These are phyloP conservation scores for Schwanniomyces sp. DNA, from an alignment of 805 yeast species.

Conservation along the genomic window DNA sequence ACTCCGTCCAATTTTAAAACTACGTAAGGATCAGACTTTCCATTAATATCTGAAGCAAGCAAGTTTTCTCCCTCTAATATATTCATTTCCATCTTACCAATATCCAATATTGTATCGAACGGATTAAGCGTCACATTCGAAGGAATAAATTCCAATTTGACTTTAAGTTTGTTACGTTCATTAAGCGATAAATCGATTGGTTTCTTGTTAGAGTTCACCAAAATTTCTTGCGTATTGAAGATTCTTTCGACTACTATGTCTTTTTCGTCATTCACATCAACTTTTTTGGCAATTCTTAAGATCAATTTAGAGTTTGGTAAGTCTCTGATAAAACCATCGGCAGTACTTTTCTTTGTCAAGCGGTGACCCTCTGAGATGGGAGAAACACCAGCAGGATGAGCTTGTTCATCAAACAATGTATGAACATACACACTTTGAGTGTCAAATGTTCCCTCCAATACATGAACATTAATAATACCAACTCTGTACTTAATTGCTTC, in stretches of 20 bases:
- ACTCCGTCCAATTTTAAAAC: slow-evolving; percentile 53
- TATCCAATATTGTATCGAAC: slow-evolving; percentile 64
- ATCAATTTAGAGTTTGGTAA: slow-evolving; percentile 57
- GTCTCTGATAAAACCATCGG: slow-evolving; percentile 69
- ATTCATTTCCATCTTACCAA: slow-evolving; percentile 60
- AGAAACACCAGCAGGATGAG: slow-evolving; percentile 57
- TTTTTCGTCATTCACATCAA: slow-evolving; percentile 44
- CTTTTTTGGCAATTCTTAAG: slow-evolving; percentile 57
- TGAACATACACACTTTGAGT: slow-evolving; percentile 55
- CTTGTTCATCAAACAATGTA: slow-evolving; percentile 62
- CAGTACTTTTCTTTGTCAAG: slow-evolving; percentile 46
- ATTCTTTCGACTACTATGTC: slow-evolving; percentile 53
- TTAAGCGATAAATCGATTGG: slow-evolving; percentile 49
- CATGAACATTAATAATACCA: slow-evolving; percentile 60
- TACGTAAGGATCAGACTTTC: slow-evolving; percentile 74
- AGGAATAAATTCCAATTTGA: slow-evolving; percentile 64
- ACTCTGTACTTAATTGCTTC: slow-evolving; percentile 56
- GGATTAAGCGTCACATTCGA: slow-evolving; percentile 52
- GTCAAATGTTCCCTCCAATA: slow-evolving; percentile 49
- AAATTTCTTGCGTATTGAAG: slow-evolving; percentile 53
- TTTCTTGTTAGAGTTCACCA: slow-evolving; percentile 46
- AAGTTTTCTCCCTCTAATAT: slow-evolving; percentile 56
- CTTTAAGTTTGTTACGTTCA: slow-evolving; percentile 34
- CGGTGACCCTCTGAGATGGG: slow-evolving; percentile 47
- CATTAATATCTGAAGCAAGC: slow-evolving; percentile 64